phyloP scores from a whole-genome alignment of 192 early-diverging fungal genomes.

The Neocallimastix lanati region DNA sequence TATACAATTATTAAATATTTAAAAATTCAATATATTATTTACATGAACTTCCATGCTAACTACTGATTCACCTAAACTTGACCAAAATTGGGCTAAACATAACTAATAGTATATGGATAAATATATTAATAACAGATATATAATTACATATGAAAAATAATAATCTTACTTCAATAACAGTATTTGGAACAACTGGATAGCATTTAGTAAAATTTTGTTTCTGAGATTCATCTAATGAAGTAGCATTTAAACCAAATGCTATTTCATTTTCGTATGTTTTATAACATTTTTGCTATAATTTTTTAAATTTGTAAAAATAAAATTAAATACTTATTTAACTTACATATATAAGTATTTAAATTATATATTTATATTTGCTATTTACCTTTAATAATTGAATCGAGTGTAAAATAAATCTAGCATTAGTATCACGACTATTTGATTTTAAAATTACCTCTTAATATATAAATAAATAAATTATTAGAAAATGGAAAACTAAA shows the following conservation, averaged over 20 bases:
- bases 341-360: no score
- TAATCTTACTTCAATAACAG: constrained; percentile 49
- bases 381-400: neutral
- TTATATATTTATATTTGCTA: no score
- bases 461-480: neutral
- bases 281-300: constrained; percentile 16
- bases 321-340: no score
- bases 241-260: constrained; percentile 30
- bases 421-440: constrained; percentile 24
- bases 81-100: constrained; percentile 81
- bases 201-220: constrained; percentile 27
- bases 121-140: no score
- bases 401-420: constrained; percentile 39
- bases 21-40: no score
- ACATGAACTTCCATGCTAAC: constrained; percentile 41
- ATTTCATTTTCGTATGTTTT: constrained; percentile 35
- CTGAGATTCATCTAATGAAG: constrained; percentile 29
- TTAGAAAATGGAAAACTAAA: no score
- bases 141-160: neutral
- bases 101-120: constrained; percentile 7
- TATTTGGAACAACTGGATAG: constrained; percentile 44
- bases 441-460: constrained; percentile 3
- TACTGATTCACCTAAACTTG: constrained; percentile 42
- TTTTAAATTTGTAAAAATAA: no score
- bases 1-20: no score